phyloP scores from a whole-genome alignment of 139 green algal species.

The Dunaliella sp. region DNA sequence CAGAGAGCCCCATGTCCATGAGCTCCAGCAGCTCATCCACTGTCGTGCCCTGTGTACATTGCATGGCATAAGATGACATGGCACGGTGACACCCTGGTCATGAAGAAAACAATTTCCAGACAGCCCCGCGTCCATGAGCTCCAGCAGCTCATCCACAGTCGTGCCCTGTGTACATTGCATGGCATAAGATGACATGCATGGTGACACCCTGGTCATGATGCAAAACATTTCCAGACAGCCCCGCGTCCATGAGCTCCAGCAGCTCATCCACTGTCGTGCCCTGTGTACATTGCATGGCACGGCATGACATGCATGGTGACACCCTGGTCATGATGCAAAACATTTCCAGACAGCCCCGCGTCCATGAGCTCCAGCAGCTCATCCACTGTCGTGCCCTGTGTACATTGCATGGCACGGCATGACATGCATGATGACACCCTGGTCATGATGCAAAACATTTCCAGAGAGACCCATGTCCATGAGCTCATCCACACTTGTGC shows the following conservation, averaged over 20 bases:
- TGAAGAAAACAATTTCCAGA: not conserved
- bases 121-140: slow-evolving; percentile 12
- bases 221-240: not conserved
- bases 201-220: too few relatives aligned
- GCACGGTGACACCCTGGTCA: too few relatives aligned
- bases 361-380: slow-evolving; percentile 10
- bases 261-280: not conserved
- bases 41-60: not conserved
- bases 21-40: slow-evolving; percentile 9
- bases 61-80: not conserved
- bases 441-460: too few relatives aligned
- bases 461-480: slow-evolving; percentile 13
- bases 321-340: too few relatives aligned
- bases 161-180: not conserved
- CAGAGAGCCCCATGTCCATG: slow-evolving; percentile 12
- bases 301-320: not conserved
- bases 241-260: slow-evolving; percentile 13
- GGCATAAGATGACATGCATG: not conserved
- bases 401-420: not conserved
- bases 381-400: not conserved
- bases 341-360: not conserved
- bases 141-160: not conserved
- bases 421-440: too few relatives aligned
- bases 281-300: not conserved
- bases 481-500: not conserved